Conservation (phyloP, 768 basidiomycete genomes). For the Ephemerocybe angulata region DNA sequence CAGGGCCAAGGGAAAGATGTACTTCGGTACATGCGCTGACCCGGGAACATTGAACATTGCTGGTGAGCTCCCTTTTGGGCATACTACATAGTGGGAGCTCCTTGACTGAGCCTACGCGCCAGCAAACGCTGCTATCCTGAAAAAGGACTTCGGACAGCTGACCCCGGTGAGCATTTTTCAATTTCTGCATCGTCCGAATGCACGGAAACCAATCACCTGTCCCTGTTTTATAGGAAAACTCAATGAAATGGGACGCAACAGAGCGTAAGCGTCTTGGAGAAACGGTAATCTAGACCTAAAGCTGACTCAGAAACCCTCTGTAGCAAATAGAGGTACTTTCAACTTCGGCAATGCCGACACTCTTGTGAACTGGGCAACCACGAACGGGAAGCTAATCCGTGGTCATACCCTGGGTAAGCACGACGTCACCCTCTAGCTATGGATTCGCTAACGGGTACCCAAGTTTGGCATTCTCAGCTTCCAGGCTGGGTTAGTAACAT, state of each 20-base stretch:
- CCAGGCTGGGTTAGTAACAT: conserved; percentile 35
- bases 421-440: not conserved
- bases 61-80: conserved; percentile 14
- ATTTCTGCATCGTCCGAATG: not conserved
- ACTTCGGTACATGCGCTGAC: conserved; percentile 29
- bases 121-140: conserved; percentile 33
- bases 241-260: conserved; percentile 44
- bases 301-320: conserved; percentile 20
- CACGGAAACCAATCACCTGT: not conserved
- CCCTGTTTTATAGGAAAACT: conserved; percentile 30
- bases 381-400: conserved; percentile 37
- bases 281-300: not conserved
- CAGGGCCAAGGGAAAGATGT: conserved; percentile 30
- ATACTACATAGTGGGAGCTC: not conserved
- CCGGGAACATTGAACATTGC: conserved; percentile 29
- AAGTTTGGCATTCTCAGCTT: conserved; percentile 36
- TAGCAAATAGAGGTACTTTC: conserved; percentile 25
- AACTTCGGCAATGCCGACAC: conserved; percentile 32
- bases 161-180: conserved; percentile 27
- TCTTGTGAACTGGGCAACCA: conserved; percentile 37
- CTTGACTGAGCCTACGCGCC: not conserved
- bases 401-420: conserved; percentile 35
- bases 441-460: not conserved
- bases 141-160: conserved; percentile 37
- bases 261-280: conserved; percentile 23